phyloP scores from a whole-genome alignment of 2,329 filamentous ascomycete genomes.

The Kalaharituber pfeilii region DNA sequence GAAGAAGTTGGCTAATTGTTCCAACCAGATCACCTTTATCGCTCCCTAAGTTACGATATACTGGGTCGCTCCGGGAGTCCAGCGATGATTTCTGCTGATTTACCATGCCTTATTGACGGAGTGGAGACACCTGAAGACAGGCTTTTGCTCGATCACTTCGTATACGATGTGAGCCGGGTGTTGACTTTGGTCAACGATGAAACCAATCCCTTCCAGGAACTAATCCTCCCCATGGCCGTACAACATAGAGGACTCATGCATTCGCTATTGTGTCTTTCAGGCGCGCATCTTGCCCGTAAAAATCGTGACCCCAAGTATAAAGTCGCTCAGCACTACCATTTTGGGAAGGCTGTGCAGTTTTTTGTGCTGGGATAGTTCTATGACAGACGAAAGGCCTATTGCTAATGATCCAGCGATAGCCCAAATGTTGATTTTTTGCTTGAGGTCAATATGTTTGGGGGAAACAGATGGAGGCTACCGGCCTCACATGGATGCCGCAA shows the following conservation, averaged over 20 bases:
- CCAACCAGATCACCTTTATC: too few relatives aligned
- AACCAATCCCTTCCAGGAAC: conserved; percentile 70
- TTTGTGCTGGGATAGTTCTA: conserved; percentile 11
- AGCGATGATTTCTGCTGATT: too few relatives aligned
- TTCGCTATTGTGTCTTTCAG: conserved; percentile 66
- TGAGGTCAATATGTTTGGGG: conserved; percentile 44
- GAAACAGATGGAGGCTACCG: conserved; percentile 53
- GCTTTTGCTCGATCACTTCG: conserved; percentile 69
- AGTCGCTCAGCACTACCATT: conserved; percentile 39
- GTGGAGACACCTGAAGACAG: conserved; percentile 66
- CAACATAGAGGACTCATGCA: conserved; percentile 75
- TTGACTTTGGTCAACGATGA: conserved; percentile 67
- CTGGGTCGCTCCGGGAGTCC: too few relatives aligned
- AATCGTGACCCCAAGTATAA: conserved; percentile 31
- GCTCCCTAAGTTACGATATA: too few relatives aligned
- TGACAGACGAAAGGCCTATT: conserved; percentile 20
- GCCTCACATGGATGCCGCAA: conserved; percentile 61
- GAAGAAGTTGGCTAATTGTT: too few relatives aligned
- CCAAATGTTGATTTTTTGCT: conserved; percentile 40
- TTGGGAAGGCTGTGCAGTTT: conserved; percentile 25
- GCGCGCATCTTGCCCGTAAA: conserved; percentile 48
- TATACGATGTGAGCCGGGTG: conserved; percentile 58
- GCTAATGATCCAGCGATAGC: conserved; percentile 44
- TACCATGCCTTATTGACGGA: conserved; percentile 48
- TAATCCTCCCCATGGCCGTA: conserved; percentile 65